A percentile compares a stretch with the other conserved stretches of the same genome.
phyloP scores from a whole-genome alignment of 2,329 filamentous ascomycete genomes.

The Venturia nashicola region DNA sequence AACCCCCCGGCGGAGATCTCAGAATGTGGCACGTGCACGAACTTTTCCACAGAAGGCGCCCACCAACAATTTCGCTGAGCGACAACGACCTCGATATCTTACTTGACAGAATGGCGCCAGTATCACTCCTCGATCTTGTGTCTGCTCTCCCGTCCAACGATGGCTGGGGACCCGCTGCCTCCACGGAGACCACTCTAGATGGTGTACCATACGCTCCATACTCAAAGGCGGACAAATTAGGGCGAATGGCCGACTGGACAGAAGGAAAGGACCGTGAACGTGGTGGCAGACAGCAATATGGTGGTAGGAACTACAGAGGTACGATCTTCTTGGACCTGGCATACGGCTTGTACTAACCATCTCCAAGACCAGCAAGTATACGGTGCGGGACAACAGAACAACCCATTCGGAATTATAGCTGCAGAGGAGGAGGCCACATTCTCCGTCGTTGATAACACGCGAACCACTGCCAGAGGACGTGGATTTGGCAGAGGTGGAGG shows the following conservation, averaged over 20 bases:
- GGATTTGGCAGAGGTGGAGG: conserved; percentile 75
- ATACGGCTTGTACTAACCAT: background rate
- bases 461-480: conserved; percentile 72
- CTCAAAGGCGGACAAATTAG: conserved; percentile 96
- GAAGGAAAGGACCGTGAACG: conserved; percentile 74
- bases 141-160: conserved; percentile 32
- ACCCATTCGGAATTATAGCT: conserved; percentile 72
- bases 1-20: background rate
- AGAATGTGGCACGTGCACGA: background rate
- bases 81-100: background rate
- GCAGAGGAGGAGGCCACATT: conserved; percentile 96
- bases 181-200: conserved; percentile 77
- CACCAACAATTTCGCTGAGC: background rate
- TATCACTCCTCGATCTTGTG: conserved; percentile 35
- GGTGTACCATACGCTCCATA: conserved; percentile 96
- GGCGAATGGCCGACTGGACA: conserved; percentile 99
- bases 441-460: conserved; percentile 92
- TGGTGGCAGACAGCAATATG: conserved; percentile 73
- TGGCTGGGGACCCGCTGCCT: conserved; percentile 71
- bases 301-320: conserved; percentile 85
- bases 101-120: conserved; percentile 28
- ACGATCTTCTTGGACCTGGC: background rate
- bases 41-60: background rate
- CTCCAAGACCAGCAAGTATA: conserved; percentile 85
- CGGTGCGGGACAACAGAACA: conserved; percentile 71